Base-by-base conservation (phyloP, 257 asterid genomes). In the Solanum neorickii region DNA sequence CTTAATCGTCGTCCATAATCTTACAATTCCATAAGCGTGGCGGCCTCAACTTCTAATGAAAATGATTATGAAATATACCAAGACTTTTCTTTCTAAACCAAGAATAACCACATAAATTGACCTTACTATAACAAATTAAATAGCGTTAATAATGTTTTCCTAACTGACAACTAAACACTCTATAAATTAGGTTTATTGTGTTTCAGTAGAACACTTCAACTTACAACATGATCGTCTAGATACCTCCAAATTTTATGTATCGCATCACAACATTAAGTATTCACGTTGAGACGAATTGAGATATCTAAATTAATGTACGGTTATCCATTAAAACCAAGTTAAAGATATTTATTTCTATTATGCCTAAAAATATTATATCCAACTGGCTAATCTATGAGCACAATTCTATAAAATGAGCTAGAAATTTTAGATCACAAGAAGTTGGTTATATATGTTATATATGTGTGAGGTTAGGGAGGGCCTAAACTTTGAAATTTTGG, bases 221-320 rank as follows among this genome's bases (percentile, higher is more conserved):
- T 65, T n/a, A 11, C 4, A 3, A 65, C 5, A 65, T 25, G 1
- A 65, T 6, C 23, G 14, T 29, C 75, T 29, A 29, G 5, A 29
- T 1, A 69, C 41, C 75, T 7, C 6, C 41, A 29, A 69, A 69
- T 13, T 68, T 68, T 2, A 68, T 68, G 74, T 25, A 20, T 0
- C 2, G 0, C 2, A 0, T 69, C 75, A 29, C 75, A 29, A 29
- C 0, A 29, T 7, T 0, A 15, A 3, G 23, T 29, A 0, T 69
- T 0, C 41, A 29, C 0, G 18, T 25, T 5, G 3, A 3, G 9
- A 27, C 5, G 1, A 68, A 7, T 27, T 68, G 0, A 14, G 11
- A 1, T 68, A 0, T 29, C 11, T 29, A 29, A 14, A 29, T 37
- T 37, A 37, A 37, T 27, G 0, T 68, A 0, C 21, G 7, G 0